Evolutionary conservation across 805 yeast genomes (phyloP).

Genomic region (Metschnikowia santaceciliae): DNA sequence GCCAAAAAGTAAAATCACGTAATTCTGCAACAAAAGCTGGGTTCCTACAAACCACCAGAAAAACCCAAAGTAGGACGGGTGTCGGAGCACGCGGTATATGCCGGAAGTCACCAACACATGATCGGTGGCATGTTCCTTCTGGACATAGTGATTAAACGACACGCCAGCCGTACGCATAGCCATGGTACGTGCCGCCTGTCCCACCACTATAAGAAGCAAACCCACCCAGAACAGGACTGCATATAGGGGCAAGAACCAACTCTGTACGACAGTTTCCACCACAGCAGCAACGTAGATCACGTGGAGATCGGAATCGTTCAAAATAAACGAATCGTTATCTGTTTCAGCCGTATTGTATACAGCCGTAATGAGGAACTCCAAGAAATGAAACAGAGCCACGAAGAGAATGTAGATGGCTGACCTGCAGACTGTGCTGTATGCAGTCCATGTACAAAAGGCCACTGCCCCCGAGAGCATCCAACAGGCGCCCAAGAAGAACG

Average conservation of each 20-base stretch:
- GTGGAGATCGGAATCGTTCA: constrained; percentile 30
- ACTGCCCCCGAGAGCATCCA: constrained; percentile 12
- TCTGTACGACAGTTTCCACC: constrained; percentile 11
- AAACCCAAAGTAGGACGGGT: constrained; percentile 90
- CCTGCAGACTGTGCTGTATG: constrained; percentile 1
- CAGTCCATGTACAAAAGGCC: not conserved
- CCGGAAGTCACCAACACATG: constrained; percentile 76
- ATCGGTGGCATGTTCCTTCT: constrained; percentile 42
- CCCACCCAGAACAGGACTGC: constrained; percentile 37
- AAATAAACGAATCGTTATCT: constrained; percentile 52
- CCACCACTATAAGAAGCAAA: constrained; percentile 42
- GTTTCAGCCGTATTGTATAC: constrained; percentile 63
- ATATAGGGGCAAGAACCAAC: constrained; percentile 1
- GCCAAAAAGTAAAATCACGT: constrained; percentile 54
- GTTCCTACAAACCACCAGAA: constrained; percentile 92
- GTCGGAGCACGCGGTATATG: constrained; percentile 63
- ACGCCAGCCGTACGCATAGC: constrained; percentile 89
- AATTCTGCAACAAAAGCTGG: constrained; percentile 67
- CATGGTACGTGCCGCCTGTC: constrained; percentile 64
- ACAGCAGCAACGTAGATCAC: constrained; percentile 18
- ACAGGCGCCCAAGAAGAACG: constrained; percentile 30
- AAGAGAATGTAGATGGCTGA: constrained; percentile 8
- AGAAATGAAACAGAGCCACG: constrained; percentile 61
- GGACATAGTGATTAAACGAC: constrained; percentile 81
- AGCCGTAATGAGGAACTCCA: constrained; percentile 82